Conservation (phyloP, 23 red algal genomes). For the Gracilaria gracilis region DNA sequence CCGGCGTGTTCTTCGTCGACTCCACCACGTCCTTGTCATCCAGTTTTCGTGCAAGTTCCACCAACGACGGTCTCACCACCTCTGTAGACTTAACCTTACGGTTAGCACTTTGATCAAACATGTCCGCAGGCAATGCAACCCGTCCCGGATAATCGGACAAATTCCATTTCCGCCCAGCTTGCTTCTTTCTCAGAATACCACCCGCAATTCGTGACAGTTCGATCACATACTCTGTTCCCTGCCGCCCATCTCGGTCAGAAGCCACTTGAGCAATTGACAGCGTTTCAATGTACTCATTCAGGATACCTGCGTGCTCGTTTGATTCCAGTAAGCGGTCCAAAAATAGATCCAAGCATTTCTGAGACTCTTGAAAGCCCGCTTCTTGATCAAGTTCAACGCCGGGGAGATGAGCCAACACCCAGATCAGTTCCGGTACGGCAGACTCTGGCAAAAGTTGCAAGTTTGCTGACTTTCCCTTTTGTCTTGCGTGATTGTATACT, state of each 20-base stretch:
- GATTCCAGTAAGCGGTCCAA: constrained; percentile 62
- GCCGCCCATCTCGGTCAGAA: constrained; percentile 24
- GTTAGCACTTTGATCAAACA: constrained; percentile 44
- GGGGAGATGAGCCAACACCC: constrained; percentile 64
- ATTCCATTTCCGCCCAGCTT: constrained; percentile 59
- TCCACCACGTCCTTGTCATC: constrained; percentile 28
- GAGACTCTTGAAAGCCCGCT: constrained; percentile 45
- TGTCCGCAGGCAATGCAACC: constrained; percentile 49
- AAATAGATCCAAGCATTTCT: constrained; percentile 61
- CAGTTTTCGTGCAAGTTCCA: constrained; percentile 43
- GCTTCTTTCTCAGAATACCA: constrained; percentile 58
- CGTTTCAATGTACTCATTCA: constrained; percentile 62
- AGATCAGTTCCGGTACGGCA: constrained; percentile 52
- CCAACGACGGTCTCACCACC: constrained; percentile 36
- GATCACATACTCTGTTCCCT: constrained; percentile 34
- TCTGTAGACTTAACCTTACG: constrained; percentile 26
- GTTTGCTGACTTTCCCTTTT: constrained; percentile 23
- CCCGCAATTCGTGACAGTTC: constrained; percentile 59
- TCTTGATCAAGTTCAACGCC: constrained; percentile 65
- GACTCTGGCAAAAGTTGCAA: constrained; percentile 60
- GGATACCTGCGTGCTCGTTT: constrained; percentile 59
- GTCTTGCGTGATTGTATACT: constrained; percentile 26
- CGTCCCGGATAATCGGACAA: constrained; percentile 40
- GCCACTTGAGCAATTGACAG: constrained; percentile 63
- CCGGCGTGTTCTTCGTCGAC: constrained; percentile 37